A percentile compares a stretch with the other conserved stretches of the same genome.
phyloP scores from a whole-genome alignment of 768 basidiomycete species.

The Lactifluus volemus region DNA sequence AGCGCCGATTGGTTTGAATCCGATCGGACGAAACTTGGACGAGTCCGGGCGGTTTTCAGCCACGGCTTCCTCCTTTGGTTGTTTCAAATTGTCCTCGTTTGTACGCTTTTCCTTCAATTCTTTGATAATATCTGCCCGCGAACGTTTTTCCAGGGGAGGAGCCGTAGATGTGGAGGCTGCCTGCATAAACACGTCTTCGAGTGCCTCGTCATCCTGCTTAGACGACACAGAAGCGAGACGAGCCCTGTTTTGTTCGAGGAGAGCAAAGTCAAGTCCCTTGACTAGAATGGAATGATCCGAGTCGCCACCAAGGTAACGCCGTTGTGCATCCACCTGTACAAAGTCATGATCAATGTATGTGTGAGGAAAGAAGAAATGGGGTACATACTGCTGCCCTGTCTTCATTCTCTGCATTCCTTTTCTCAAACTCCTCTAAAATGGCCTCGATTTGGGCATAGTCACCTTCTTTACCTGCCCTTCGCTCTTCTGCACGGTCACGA shows the following conservation, averaged over 20 bases:
- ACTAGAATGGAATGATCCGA: constrained; percentile 79
- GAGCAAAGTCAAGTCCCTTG: constrained; percentile 81
- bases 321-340: constrained; percentile 60
- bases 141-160: constrained; percentile 50
- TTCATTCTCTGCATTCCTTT: constrained; percentile 43
- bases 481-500: constrained; percentile 69
- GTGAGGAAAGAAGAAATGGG: neutral
- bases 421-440: constrained; percentile 75
- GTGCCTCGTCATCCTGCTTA: constrained; percentile 66
- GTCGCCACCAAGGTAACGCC: constrained; percentile 78
- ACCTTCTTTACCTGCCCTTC: constrained; percentile 53
- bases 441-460: constrained; percentile 79
- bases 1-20: constrained; percentile 55
- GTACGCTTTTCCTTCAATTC: constrained; percentile 60
- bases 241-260: constrained; percentile 78
- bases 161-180: constrained; percentile 27
- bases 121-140: constrained; percentile 66
- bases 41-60: constrained; percentile 29
- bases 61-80: constrained; percentile 23
- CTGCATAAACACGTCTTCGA: constrained; percentile 66
- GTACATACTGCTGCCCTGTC: constrained; percentile 51
- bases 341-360: neutral
- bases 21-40: constrained; percentile 42
- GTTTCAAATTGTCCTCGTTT: constrained; percentile 13
- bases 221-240: constrained; percentile 38